Base-by-base conservation (phyloP, 2,329 filamentous ascomycete genomes). In the Aureobasidium sp. region DNA sequence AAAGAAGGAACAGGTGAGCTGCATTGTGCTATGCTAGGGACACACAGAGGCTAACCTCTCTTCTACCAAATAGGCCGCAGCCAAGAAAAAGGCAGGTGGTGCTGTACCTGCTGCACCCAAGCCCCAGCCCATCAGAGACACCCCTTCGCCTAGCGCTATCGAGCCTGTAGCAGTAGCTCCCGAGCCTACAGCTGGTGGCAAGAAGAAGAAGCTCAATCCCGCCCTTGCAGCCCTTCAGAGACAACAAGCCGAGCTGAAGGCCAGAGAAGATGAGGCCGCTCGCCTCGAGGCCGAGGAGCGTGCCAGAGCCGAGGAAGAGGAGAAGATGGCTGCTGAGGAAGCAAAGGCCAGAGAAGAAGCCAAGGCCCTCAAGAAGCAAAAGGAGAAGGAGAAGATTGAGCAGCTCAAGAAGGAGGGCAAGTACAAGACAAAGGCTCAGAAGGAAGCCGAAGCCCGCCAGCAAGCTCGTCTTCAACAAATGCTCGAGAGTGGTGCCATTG, bases 1-100 rank as follows among this genome's bases (percentile, higher is more conserved):
- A 68, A 99, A 99, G 80, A 99, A 92, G 85, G 94, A 99, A 77
- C 89, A 97, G 84, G 91, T 94, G 74, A 62, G 79, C 72, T 37
- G 15, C 15, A 45, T 17, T 48, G 5, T 29, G 27, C 48, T 48
- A 45, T 37, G 22, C 40, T 57, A 24, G 12, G 5, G 12, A 22
- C 1, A 35, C 5, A 29, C 29, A 37, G 27, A 24, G 29, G 54
- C 54, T 59, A 33, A 59, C 31, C 29, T 11, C 17, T 50, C n/a
- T 61, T 50, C 63, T 39, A 37, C 29, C 63, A 29, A 63, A 63
- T 68, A 89, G 87, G 57, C 57, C 24, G 86, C 71, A n/a, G 66
- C 89, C 31, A 91, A 92, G 79, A 96, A 96, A 82, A 96, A 94
- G 78, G 77, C 81, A 33, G 57, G 57, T 17, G 57, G 57, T 42